A percentile compares a stretch with the other conserved stretches of the same genome.
phyloP scores from a whole-genome alignment of 2,329 filamentous ascomycete genomes.

The Trichoderma koningiopsis region DNA sequence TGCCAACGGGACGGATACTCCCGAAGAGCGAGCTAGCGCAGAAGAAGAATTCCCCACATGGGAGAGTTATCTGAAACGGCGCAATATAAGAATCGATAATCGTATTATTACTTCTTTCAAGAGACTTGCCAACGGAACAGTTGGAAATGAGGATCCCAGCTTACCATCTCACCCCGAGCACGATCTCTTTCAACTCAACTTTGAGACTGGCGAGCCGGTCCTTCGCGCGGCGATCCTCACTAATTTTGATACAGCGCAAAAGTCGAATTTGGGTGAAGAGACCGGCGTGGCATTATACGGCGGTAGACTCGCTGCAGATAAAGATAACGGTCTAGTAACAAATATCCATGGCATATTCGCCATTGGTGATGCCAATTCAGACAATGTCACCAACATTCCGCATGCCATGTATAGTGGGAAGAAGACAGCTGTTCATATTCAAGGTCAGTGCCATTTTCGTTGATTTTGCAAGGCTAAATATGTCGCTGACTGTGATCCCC shows the following conservation, averaged over 20 bases:
- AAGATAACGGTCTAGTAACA: slow-evolving; percentile 49
- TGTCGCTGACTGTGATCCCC: background rate
- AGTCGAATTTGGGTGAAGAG: slow-evolving; percentile 49
- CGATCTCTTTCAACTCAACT: slow-evolving; percentile 58
- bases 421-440: slow-evolving; percentile 57
- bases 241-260: slow-evolving; percentile 51
- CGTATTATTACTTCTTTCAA: slow-evolving; percentile 52
- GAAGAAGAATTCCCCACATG: slow-evolving; percentile 48
- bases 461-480: background rate
- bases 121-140: slow-evolving; percentile 47
- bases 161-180: slow-evolving; percentile 50
- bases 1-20: slow-evolving; percentile 61
- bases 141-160: slow-evolving; percentile 43
- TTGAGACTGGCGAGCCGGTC: slow-evolving; percentile 48
- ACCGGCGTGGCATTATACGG: slow-evolving; percentile 51
- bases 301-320: slow-evolving; percentile 48
- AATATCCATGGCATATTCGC: slow-evolving; percentile 59
- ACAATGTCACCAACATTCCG: slow-evolving; percentile 62
- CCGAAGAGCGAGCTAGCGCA: slow-evolving; percentile 43
- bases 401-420: slow-evolving; percentile 64
- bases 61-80: slow-evolving; percentile 50
- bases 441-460: slow-evolving; percentile 47
- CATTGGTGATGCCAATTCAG: slow-evolving; percentile 61
- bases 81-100: slow-evolving; percentile 59
- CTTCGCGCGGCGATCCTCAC: slow-evolving; percentile 55